These are phyloP conservation scores for Plectosphaerella sp. DNA, from an alignment of 2,329 filamentous ascomycete genomes.

Conservation along the genomic window DNA sequence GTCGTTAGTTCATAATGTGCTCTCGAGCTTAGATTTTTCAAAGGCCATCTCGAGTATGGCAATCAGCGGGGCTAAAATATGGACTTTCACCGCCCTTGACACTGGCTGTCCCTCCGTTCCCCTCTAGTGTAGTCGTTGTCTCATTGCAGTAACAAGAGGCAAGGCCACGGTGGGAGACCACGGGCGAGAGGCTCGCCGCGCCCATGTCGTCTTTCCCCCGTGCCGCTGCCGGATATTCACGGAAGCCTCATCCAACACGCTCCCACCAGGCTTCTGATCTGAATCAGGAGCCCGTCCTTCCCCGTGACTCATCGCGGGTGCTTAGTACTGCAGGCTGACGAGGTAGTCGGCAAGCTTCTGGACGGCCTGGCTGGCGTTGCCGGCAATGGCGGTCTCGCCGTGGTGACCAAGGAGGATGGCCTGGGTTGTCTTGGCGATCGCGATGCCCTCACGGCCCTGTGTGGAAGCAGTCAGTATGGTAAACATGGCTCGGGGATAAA, in stretches of 20 bases:
- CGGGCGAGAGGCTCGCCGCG: not conserved
- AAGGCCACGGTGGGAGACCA: not conserved
- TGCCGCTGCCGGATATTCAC: not conserved
- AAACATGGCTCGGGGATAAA: too few species aligned
- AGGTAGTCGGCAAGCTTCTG: slow-evolving; percentile 87
- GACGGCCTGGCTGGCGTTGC: slow-evolving; percentile 73
- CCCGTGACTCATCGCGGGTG: too few species aligned
- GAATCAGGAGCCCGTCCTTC: too few species aligned
- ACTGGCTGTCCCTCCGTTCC: not conserved
- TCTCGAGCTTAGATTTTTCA: not conserved
- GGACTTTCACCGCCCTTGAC: slow-evolving; percentile 7
- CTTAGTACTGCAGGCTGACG: slow-evolving; percentile 71
- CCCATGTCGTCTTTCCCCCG: too few species aligned
- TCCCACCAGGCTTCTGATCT: too few species aligned
- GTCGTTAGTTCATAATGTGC: not conserved
- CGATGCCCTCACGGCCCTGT: slow-evolving; percentile 72
- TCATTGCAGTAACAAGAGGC: slow-evolving; percentile 1
- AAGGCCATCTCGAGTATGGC: not conserved
- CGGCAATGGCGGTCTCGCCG: slow-evolving; percentile 66
- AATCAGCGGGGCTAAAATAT: not conserved
- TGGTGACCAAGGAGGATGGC: slow-evolving; percentile 89
- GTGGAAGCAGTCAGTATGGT: not conserved
- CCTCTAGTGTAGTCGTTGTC: slow-evolving; percentile 3
- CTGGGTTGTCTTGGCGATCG: slow-evolving; percentile 81
- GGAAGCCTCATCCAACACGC: not conserved